A percentile compares a stretch with the other conserved stretches of the same genome.
Conservation (phyloP, 2,329 filamentous ascomycete species). For the Botrytis porri region DNA sequence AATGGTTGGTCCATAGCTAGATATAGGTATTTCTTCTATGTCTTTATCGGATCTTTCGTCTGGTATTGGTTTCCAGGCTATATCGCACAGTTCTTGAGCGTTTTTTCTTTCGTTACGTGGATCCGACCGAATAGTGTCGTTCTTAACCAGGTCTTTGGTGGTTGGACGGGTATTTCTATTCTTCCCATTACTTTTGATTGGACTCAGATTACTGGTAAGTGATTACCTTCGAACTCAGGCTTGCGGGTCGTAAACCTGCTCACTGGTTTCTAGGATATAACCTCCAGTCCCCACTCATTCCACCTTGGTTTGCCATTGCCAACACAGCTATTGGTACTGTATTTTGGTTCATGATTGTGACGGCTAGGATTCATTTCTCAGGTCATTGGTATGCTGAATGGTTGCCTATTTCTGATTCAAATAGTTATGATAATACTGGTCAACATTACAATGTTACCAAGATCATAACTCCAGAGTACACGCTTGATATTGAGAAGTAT, state of each 20-base stretch:
- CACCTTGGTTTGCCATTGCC: constrained; percentile 67
- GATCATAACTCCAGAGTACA: constrained; percentile 66
- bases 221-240: constrained; percentile 35
- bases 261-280: neutral
- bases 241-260: constrained; percentile 42
- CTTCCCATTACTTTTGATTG: constrained; percentile 69
- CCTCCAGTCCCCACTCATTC: constrained; percentile 53
- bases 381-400: constrained; percentile 65
- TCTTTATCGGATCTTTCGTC: constrained; percentile 44
- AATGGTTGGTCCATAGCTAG: constrained; percentile 45
- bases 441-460: constrained; percentile 56
- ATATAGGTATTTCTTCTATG: constrained; percentile 43
- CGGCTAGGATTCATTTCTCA: constrained; percentile 62
- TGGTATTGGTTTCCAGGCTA: constrained; percentile 59
- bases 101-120: constrained; percentile 72
- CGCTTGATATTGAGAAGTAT: constrained; percentile 61
- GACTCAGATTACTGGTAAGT: constrained; percentile 22
- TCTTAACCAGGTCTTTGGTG: constrained; percentile 72
- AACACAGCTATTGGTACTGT: constrained; percentile 69
- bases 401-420: constrained; percentile 58
- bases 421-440: constrained; percentile 64
- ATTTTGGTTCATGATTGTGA: constrained; percentile 58
- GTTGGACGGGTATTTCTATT: constrained; percentile 61
- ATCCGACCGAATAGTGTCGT: constrained; percentile 65
- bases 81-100: constrained; percentile 65